Evolutionary conservation across 768 basidiomycete genomes (phyloP), one percentile per base, ranked within the genome.

Genomic region (Leccinum uliginosum): DNA sequence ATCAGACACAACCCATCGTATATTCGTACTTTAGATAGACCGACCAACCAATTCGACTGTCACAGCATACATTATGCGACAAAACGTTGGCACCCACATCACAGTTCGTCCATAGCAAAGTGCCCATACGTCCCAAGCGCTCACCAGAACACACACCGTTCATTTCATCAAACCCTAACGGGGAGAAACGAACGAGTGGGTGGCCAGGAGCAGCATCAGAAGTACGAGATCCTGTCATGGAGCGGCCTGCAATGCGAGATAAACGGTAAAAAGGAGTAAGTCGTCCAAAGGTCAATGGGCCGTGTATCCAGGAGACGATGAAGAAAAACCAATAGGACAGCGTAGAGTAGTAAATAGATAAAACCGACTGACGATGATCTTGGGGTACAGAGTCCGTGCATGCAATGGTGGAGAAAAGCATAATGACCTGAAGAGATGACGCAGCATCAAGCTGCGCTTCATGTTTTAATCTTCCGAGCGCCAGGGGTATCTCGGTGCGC

Each of bases 161-260:
- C 66, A 68, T 69, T 76, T 79, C 79, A 62, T 80, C 79, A 69
- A 66, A 78, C 80, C 79, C 72, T 61, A 38, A 51, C 62, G 73
- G 76, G 78, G 76, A 78, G 78, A 81, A 76, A 79, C 74, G 59
- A 64, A 61, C 30, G 51, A 56, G 56, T 43, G 34, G 21, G 47
- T 48, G 50, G 40, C 54, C 56, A 60, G 65, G 67, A 64, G 62
- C 63, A 59, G 62, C 62, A 64, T 63, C 59, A 51, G 50, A 65
- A 57, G 49, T 55, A 65, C 57, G 54, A 52, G 52, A 51, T 50
- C 23, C 52, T n/a, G 34, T 47, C 45, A 55, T 49, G 60, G 56
- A 45, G 17, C 54, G 12, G 49, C 44, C 51, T 29, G 57, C 14
- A 38, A 50, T 14, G 21, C 27, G 19, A n/a, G 15, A 32, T 6